A percentile compares a stretch with the other conserved stretches of the same genome.
Evolutionary conservation across 495 filamentous ascomycete species (phyloP).

Genomic region (Aspergillus wentii): DNA sequence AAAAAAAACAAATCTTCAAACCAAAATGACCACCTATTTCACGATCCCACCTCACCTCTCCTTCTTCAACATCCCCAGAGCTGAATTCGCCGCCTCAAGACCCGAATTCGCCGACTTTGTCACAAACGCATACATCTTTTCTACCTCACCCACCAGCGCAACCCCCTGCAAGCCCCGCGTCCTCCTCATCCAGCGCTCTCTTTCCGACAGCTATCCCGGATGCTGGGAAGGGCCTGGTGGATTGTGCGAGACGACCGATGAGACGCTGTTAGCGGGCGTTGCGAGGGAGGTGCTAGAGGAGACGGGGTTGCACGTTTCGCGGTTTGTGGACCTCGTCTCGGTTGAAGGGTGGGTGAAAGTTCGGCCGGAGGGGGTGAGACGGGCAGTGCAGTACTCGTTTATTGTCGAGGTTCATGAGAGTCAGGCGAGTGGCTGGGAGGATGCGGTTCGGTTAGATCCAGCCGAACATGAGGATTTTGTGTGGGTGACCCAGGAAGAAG

Average conservation of each 20-base stretch:
- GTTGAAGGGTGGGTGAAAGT: conserved; percentile 25
- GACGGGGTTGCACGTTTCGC: conserved; percentile 46
- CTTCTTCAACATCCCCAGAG: conserved; percentile 30
- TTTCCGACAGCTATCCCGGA: conserved; percentile 37
- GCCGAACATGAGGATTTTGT: conserved; percentile 39
- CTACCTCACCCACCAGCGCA: conserved; percentile 3
- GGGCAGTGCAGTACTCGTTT: conserved; percentile 31
- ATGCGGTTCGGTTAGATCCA: conserved; percentile 29
- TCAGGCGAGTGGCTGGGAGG: conserved; percentile 10
- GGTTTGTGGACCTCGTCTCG: conserved; percentile 37
- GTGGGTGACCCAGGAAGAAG: conserved; percentile 43
- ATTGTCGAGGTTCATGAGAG: conserved; percentile 33
- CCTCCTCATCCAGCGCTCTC: conserved; percentile 50
- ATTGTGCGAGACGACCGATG: conserved; percentile 28
- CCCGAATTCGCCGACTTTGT: conserved; percentile 31
- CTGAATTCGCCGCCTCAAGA: conserved; percentile 23
- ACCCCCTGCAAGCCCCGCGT: conserved; percentile 17
- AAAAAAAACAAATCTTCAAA: too few relatives aligned
- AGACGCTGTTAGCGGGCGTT: conserved; percentile 48
- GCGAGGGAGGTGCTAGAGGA: conserved; percentile 57
- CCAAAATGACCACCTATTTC: conserved; percentile 20
- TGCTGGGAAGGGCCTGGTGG: conserved; percentile 60
- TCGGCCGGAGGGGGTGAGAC: conserved; percentile 7
- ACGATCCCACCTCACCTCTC: conserved; percentile 33
- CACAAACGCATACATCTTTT: conserved; percentile 42